Conservation (phyloP, 139 green algal species). For the Tetraselmis chui region DNA sequence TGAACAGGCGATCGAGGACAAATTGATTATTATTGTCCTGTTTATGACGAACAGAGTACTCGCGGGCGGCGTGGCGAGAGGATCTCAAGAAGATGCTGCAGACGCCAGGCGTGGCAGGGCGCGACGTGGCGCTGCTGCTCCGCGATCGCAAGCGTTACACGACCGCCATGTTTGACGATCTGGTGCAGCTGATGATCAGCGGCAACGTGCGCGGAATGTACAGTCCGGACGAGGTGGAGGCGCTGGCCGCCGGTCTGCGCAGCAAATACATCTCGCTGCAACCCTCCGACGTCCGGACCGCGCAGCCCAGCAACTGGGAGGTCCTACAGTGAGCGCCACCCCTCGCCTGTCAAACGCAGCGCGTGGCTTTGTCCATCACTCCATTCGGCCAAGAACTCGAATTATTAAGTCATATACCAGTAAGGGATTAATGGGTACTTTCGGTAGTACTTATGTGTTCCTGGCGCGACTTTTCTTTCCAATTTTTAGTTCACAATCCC, state of each 20-base stretch:
- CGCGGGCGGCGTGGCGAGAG: background rate
- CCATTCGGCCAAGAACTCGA: no score
- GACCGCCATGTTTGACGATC: background rate
- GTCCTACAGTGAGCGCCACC: background rate
- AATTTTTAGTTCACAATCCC: no score
- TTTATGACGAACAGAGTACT: no score
- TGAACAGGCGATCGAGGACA: no score
- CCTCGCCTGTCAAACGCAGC: no score
- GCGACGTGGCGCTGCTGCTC: background rate
- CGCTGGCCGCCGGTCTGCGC: background rate
- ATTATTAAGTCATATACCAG: no score
- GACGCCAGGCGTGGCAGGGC: background rate
- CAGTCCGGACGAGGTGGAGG: background rate
- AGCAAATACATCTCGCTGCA: background rate
- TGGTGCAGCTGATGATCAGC: background rate
- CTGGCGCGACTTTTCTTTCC: no score
- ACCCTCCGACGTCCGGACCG: no score
- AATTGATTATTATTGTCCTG: no score
- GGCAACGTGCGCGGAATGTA: background rate
- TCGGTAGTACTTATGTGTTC: no score
- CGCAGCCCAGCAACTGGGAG: background rate
- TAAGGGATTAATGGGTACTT: no score
- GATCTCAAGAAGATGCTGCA: background rate
- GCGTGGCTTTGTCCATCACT: no score
- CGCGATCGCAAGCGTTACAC: background rate